phyloP scores from a whole-genome alignment of 441 rosid genomes.

The Pelargonium cotyledonis region DNA sequence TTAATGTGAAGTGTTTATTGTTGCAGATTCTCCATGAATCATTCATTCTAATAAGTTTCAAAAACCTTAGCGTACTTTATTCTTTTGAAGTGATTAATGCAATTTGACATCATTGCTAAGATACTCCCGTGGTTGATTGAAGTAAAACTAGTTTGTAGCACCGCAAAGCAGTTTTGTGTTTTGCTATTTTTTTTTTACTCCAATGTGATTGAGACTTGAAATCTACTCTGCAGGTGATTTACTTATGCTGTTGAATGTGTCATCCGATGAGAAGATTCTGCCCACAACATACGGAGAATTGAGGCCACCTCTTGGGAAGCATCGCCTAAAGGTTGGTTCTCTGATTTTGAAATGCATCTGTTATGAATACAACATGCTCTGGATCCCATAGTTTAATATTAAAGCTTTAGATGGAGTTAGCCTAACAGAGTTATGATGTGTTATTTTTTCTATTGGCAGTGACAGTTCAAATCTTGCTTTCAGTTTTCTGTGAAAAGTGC shows the following conservation, averaged over 20 bases:
- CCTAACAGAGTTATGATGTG: neutral
- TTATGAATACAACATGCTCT: constrained; percentile 4
- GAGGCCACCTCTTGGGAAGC: constrained; percentile 96
- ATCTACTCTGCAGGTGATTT: constrained; percentile 56
- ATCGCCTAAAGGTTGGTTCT: constrained; percentile 82
- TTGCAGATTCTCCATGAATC: neutral
- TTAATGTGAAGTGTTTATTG: neutral
- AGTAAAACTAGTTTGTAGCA: too few relatives aligned
- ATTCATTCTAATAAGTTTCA: neutral
- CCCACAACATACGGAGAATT: constrained; percentile 87
- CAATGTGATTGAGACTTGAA: constrained; percentile 12
- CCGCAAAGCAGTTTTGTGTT: neutral
- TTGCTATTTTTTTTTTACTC: neutral
- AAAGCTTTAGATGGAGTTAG: constrained; percentile 9
- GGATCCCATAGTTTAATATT: neutral
- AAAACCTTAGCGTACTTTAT: neutral
- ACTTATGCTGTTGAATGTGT: constrained; percentile 57
- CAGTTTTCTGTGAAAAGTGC: neutral
- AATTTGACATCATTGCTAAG: neutral
- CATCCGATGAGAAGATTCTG: constrained; percentile 70
- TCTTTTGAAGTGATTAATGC: neutral
- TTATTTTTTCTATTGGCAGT: neutral
- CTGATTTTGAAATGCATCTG: constrained; percentile 18
- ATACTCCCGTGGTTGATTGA: neutral
- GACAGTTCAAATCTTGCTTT: neutral